Conservation (phyloP, 2,329 filamentous ascomycete species). For the Zymoseptoria ardabiliae region DNA sequence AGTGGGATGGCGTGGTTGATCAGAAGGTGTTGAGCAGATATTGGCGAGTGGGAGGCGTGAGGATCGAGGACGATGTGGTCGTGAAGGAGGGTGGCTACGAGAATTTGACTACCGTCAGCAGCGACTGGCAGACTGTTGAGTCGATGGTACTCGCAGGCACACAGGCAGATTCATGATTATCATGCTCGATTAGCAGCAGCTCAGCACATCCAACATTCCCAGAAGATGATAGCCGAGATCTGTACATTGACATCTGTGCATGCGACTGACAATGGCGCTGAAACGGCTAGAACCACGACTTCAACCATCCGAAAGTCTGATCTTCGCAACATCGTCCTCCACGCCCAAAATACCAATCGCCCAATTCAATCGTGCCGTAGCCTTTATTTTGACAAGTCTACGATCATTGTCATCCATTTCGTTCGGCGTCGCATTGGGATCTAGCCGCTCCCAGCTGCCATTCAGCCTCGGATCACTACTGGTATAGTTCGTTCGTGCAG, state of each 20-base stretch:
- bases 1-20: slow-evolving; percentile 59
- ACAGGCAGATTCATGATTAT: background rate
- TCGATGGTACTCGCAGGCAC: slow-evolving; percentile 11
- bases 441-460: slow-evolving; percentile 25
- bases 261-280: background rate
- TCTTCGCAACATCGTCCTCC: slow-evolving; percentile 59
- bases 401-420: slow-evolving; percentile 34
- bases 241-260: background rate
- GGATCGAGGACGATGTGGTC: slow-evolving; percentile 83
- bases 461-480: slow-evolving; percentile 28
- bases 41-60: slow-evolving; percentile 76
- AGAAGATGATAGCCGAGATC: background rate
- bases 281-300: background rate
- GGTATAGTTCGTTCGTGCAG: slow-evolving; percentile 20
- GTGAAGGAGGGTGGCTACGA: slow-evolving; percentile 73
- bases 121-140: slow-evolving; percentile 38
- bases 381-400: slow-evolving; percentile 54
- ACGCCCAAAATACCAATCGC: slow-evolving; percentile 71
- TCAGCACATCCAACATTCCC: background rate
- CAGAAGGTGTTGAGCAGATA: slow-evolving; percentile 57
- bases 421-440: slow-evolving; percentile 21
- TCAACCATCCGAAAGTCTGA: slow-evolving; percentile 1
- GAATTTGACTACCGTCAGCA: slow-evolving; percentile 74
- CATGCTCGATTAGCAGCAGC: background rate
- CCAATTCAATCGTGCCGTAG: slow-evolving; percentile 60